Base-by-base conservation (phyloP, 108 stramenopile species). In the Nitzschia inconspicua region DNA sequence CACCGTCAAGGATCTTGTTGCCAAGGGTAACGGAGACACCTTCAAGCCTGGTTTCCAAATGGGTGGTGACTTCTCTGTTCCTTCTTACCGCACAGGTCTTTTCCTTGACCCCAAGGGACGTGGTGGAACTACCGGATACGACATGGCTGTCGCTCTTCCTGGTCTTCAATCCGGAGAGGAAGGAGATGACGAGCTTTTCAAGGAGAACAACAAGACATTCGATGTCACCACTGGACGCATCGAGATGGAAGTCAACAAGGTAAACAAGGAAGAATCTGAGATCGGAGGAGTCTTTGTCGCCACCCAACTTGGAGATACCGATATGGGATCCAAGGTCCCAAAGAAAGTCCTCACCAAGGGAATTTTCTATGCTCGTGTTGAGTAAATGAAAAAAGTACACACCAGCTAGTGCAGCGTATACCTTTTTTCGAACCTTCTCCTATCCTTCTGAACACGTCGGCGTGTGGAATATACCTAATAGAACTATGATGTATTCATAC, bases 101-200 rank as follows among this genome's bases (percentile, higher is more conserved):
- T 97, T 97, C 93, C 87, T 97, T 63, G 96, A 97, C 91, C 96
- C 96, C 82, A 97, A 97, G 94, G 95, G 95, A 88, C 96, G 96
- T 77, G 96, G 96, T 66, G 92, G 90, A 69, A 91, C 93, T 62
- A 96, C 96, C 55, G 96, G 96, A 48, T 97, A 97, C 84, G 96
- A 97, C 76, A 94, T 96, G 93, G 96, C 96, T 63, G 90, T 93
- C 44, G 96, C 95, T 56, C 95, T 97, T 80, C 92, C 95, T n/a
- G 96, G 88, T 70, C 91, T 94, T 66, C 95, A 97, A 86, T 93
- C 85, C 27, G 93, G 95, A 68, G 87, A 91, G 68, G 95, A 97
- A 67, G 95, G 95, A 50, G 95, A 96, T 80, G 91, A 81, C 60
- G 95, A 95, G 50, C 87, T 97, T 46, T 96, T 96, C 91, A 86